These are phyloP conservation scores for Fusarium lyarnte DNA, from an alignment of 2,329 filamentous ascomycete species.

Conservation along the genomic window DNA sequence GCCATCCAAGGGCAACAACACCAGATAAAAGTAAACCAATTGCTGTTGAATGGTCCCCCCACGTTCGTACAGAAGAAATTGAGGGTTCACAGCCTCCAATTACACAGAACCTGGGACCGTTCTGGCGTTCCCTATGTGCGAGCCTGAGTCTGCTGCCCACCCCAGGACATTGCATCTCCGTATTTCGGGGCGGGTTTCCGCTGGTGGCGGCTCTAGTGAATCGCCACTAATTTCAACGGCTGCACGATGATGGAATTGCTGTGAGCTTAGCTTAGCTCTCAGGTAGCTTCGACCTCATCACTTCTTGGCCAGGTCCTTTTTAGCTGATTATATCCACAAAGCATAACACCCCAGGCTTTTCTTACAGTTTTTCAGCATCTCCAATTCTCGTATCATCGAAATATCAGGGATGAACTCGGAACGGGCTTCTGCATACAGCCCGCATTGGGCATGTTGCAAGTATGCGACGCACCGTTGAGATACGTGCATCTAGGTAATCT, in stretches of 20 bases:
- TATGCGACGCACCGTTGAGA: constrained; percentile 19
- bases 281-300: background rate
- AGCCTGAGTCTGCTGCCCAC: background rate
- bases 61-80: constrained; percentile 7
- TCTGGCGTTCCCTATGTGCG: constrained; percentile 1
- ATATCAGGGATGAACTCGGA: constrained; percentile 8
- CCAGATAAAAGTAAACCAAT: background rate
- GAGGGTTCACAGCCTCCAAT: background rate
- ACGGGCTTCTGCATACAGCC: constrained; percentile 25
- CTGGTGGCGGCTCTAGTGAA: constrained; percentile 21
- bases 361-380: background rate
- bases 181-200: constrained; percentile 17
- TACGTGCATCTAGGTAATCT: constrained; percentile 16
- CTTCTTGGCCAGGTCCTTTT: background rate
- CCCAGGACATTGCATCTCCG: background rate
- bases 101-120: background rate
- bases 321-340: background rate
- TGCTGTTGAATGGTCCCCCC: constrained; percentile 1
- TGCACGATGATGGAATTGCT: constrained; percentile 36
- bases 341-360: background rate
- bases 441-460: constrained; percentile 22
- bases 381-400: constrained; percentile 1
- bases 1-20: constrained; percentile 3
- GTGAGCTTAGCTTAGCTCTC: background rate
- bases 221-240: constrained; percentile 40